phyloP scores from a whole-genome alignment of 768 basidiomycete species.

The Trametes gibbosa region DNA sequence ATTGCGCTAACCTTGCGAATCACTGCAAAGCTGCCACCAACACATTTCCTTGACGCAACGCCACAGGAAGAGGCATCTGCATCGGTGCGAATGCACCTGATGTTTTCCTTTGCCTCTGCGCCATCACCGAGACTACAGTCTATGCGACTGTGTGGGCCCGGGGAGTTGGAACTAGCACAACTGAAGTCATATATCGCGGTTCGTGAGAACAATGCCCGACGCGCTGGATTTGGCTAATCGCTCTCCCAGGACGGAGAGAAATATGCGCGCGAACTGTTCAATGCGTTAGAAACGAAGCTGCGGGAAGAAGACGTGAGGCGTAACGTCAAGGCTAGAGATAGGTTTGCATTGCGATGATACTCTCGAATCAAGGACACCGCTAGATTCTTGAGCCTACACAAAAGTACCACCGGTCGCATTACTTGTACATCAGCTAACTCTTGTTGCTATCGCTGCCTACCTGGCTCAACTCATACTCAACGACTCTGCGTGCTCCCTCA shows the following conservation, averaged over 20 bases:
- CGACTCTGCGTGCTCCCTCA: constrained; percentile 25
- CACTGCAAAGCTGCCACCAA: constrained; percentile 45
- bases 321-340: constrained; percentile 56
- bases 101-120: constrained; percentile 57
- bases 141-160: constrained; percentile 61
- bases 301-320: constrained; percentile 61
- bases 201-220: constrained; percentile 8
- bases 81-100: constrained; percentile 55
- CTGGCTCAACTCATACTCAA: neutral
- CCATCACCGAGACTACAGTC: constrained; percentile 49
- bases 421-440: constrained; percentile 2
- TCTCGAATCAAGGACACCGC: neutral
- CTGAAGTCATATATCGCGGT: constrained; percentile 59
- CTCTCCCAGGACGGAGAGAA: constrained; percentile 59
- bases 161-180: constrained; percentile 49
- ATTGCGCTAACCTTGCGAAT: neutral
- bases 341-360: constrained; percentile 36
- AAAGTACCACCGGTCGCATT: constrained; percentile 1
- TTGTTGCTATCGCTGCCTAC: neutral
- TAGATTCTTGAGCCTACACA: neutral
- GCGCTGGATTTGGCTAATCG: neutral
- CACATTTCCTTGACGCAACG: constrained; percentile 75
- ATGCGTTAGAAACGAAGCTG: constrained; percentile 59
- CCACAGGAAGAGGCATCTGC: constrained; percentile 68
- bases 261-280: constrained; percentile 56